Base-by-base conservation (phyloP, 1,284 basidiomycete species). In the Sphaerobolus stellatus region DNA sequence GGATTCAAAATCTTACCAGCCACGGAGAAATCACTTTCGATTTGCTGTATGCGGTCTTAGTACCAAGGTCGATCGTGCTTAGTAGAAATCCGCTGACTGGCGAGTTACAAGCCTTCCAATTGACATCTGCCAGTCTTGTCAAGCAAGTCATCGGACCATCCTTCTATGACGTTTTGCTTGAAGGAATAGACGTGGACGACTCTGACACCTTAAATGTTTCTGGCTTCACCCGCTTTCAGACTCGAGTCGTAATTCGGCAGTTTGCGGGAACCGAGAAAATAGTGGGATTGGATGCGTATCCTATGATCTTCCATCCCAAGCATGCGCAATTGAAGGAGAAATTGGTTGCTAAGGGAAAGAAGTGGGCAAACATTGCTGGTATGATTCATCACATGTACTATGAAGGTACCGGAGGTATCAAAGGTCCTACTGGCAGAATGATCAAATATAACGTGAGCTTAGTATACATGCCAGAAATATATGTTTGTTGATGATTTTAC, bases 341-440 rank as follows among this genome's bases (percentile, higher is more conserved):
- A 27, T 63, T 83, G 11, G 53, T 73, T n/a, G 66, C 65, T 36
- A 68, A 83, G 11, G 83, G 82, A 6, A 71, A 71, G 66, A 80
- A 78, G 60, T 84, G 83, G 80, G 60, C 71, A 16, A 65, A 62
- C 1, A 60, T 82, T 33, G 52, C 45, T 20, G 73, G 72, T 27
- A 80, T 80, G 1, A 65, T 79, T 11, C 80, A 82, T 55, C 82
- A 84, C 61, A 76, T 76, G 63, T 71, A 80, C 57, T 84, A 79
- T 62, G 68, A 71, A 22, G 83, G 81, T 0, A 71, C 76, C 34
- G 80, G 45, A 25, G 55, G 72, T 16, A 75, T 68, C 53, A 55
- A 57, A 2, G n/a, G n/a, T n/a, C 64, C 58, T 7, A 67, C 68
- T 36, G 41, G 57, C 43, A 73, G 71, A 55, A 31, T 74, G 16